Conservation (phyloP, 2,329 filamentous ascomycete species). For the Rhexocercosporidium sp. region DNA sequence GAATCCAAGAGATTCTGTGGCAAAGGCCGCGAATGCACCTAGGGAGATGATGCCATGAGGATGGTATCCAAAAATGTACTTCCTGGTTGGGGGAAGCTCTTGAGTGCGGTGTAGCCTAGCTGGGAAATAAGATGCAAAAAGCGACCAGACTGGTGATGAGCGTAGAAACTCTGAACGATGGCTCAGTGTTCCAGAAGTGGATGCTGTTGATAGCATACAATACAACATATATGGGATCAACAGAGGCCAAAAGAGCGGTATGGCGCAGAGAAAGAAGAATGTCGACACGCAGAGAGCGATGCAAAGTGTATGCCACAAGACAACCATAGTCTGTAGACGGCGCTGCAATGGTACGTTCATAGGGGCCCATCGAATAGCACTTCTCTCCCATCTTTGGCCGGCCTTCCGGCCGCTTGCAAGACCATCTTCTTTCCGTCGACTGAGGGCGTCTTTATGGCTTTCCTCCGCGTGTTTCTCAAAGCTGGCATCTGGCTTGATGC, state of each 20-base stretch:
- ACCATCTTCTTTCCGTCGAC: conserved; percentile 29
- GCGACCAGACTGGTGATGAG: conserved; percentile 77
- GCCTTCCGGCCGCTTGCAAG: conserved; percentile 41
- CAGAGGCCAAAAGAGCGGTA: conserved; percentile 89
- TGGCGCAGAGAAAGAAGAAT: conserved; percentile 91
- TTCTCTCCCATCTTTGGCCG: conserved; percentile 42
- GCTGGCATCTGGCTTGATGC: conserved; percentile 32
- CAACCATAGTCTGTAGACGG: conserved; percentile 78
- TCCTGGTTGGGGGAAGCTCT: conserved; percentile 77
- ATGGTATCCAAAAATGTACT: conserved; percentile 97
- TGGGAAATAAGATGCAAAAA: conserved; percentile 93
- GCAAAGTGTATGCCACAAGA: conserved; percentile 74
- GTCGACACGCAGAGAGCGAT: conserved; percentile 73
- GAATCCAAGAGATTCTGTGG: conserved; percentile 88
- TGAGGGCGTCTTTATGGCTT: conserved; percentile 26
- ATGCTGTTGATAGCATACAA: conserved; percentile 78
- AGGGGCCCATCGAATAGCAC: conserved; percentile 82
- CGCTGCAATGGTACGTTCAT: conserved; percentile 73
- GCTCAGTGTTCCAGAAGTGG: conserved; percentile 74
- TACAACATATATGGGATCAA: conserved; percentile 80
- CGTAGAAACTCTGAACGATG: conserved; percentile 79
- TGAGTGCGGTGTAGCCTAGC: conserved; percentile 85
- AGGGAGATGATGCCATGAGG: conserved; percentile 97
- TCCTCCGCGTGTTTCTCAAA: conserved; percentile 28
- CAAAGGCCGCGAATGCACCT: conserved; percentile 92